Evolutionary conservation across 768 basidiomycete genomes (phyloP), one percentile per base, ranked within the genome.

Genomic region (Mycena galopus): DNA sequence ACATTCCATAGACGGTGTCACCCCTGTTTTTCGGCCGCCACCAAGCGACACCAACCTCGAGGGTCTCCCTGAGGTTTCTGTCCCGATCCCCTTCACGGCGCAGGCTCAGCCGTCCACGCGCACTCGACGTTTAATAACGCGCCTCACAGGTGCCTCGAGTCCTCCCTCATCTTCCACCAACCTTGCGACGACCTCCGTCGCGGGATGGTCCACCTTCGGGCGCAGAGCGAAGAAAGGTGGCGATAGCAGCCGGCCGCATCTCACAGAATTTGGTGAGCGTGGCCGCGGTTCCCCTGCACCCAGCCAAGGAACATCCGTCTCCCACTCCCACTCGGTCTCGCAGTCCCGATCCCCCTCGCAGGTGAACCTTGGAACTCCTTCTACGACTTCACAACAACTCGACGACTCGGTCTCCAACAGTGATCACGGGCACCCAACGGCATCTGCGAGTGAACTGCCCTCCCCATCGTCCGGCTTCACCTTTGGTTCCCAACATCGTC

Each of bases 131-230:
- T n/a, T 66, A 0, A 32, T 71, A 5, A 67, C 67, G 57, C 73
- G 68, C 23, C 58, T 73, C 37, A 66, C 63, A 23, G 68, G 69
- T 4, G 21, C 59, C 17, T 42, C 65, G 42, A 72, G 23, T 53
- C 72, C 67, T n/a, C 57, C 67, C 3, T 33, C 67, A 29, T 68
- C 67, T n/a, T 61, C 53, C 58, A 29, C 29, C 29, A 67, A 65
- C 50, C 27, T 67, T 3, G n/a, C 70, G 37, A 47, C 19, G 30
- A 42, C 57, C 27, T 19, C 57, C 21, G 57, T 30, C 21, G 57
- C 11, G 21, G 74, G 71, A 23, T 75, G 74, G 74, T 75, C 74
- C n/a, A 75, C 74, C 11, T 75, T 75, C n/a, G 74, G 74, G 42
- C 70, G 74, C 19, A 39, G 50, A 68, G 33, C 42, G 27, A 50